phyloP scores from a whole-genome alignment of 2,329 filamentous ascomycete genomes.

The Calonectria montana region DNA sequence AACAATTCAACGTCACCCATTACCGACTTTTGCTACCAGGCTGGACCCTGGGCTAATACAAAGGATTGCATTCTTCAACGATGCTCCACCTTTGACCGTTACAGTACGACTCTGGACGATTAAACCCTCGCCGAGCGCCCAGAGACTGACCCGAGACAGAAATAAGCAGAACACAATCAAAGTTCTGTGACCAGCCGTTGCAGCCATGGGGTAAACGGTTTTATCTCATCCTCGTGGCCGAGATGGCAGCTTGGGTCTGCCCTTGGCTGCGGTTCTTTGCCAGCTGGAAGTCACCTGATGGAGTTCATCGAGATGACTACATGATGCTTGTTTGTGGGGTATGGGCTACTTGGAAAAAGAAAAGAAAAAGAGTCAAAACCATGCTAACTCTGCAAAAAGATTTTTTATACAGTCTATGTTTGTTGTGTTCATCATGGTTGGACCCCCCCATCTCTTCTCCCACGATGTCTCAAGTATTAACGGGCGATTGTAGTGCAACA shows the following conservation, averaged over 20 bases:
- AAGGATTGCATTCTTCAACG: conserved; percentile 28
- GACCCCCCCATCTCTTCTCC: not conserved
- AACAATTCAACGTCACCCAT: conserved; percentile 12
- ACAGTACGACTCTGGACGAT: conserved; percentile 26
- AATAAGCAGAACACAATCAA: conserved; percentile 46
- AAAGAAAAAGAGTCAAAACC: not conserved
- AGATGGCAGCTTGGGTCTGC: conserved; percentile 48
- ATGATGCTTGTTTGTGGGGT: conserved; percentile 51
- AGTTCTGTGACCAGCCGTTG: conserved; percentile 45
- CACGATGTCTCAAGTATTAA: not conserved
- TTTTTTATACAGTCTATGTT: conserved; percentile 39
- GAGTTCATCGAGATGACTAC: conserved; percentile 53
- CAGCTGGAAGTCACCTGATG: conserved; percentile 46
- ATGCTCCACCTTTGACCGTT: conserved; percentile 34
- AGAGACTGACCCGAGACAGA: conserved; percentile 35
- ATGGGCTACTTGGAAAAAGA: conserved; percentile 18
- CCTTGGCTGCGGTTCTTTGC: conserved; percentile 52
- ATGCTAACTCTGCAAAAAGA: conserved; percentile 23
- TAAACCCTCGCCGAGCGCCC: not conserved
- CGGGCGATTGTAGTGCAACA: conserved; percentile 1
- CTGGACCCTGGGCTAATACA: conserved; percentile 4
- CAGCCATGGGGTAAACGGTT: conserved; percentile 47
- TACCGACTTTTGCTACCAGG: conserved; percentile 28
- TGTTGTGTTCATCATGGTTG: conserved; percentile 9
- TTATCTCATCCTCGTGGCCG: conserved; percentile 49